Base-by-base conservation (phyloP, 2,329 filamentous ascomycete genomes). In the Penicillium sp. region DNA sequence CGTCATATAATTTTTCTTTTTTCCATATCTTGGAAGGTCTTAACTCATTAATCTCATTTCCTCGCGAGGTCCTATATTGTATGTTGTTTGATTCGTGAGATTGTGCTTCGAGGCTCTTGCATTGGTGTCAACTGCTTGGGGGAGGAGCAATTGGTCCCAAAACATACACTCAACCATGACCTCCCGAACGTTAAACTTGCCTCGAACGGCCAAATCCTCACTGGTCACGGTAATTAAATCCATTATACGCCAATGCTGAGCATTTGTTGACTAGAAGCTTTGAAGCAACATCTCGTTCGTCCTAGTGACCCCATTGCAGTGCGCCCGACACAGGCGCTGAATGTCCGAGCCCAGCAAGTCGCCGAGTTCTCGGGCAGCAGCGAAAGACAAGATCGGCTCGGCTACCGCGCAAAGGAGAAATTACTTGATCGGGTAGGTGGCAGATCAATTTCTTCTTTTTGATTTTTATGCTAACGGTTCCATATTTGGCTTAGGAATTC, bases 401-500 rank as follows among this genome's bases (percentile, higher is more conserved):
- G 72, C 32, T 71, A 68, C 32, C 72, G 72, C 26, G 76, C 76
- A 11, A 75, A 72, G 57, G 75, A 79, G 63, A 78, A 78, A 61
- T 61, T 75, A 59, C 69, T 76, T 29, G 76, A 79, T 60, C 74
- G 72, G 64, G 74, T 75, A 65, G 54, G 61, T 47, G 26, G 24
- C 9, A 37, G n/a, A 16, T 34, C 4, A 20, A 8, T 26, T 26
- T 7, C 9, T n/a, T n/a, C 4, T 7, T 9, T 16, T 14, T 16
- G 5, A 5, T 20, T 10, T 16, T 8, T 3, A n/a, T 51, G 20
- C 54, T 61, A 47, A 62, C 39, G 8, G 18, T 1, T n/a, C 18
- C 39, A n/a, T 20, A 10, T 44, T 47, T 39, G 29, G 8, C 35
- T 13, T 62, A 92, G 88, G 90, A 96, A 69, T 89, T 96, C 67